These are phyloP conservation scores for Misopates orontium DNA, from an alignment of 257 asterid species.

Conservation along the genomic window DNA sequence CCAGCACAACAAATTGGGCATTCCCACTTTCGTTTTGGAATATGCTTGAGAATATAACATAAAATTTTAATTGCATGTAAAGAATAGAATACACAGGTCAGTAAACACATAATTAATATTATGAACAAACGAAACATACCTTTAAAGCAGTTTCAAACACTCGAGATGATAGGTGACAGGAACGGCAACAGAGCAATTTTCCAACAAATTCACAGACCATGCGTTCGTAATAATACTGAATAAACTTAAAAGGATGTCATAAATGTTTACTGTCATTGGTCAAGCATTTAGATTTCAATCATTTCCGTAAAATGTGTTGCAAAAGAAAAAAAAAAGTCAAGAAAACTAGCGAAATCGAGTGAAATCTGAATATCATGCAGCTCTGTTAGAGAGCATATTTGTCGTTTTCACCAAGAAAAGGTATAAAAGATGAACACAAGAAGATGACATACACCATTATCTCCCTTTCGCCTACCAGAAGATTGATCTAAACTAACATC, in stretches of 20 bases:
- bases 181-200: constrained; percentile 58
- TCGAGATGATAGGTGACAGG: constrained; percentile 62
- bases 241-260: background rate
- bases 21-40: constrained; percentile 40
- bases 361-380: background rate
- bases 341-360: constrained; percentile 17
- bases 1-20: constrained; percentile 52
- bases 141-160: constrained; percentile 68
- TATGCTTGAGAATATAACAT: constrained; percentile 18
- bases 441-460: constrained; percentile 66
- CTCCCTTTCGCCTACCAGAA: constrained; percentile 56
- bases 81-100: constrained; percentile 2
- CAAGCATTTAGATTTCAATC: background rate
- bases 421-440: no score
- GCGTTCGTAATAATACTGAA: constrained; percentile 29
- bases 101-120: background rate
- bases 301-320: no score
- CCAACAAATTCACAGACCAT: constrained; percentile 37
- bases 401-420: no score
- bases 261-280: background rate
- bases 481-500: constrained; percentile 31
- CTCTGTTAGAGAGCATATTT: no score
- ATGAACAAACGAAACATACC: constrained; percentile 37
- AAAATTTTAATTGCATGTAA: constrained; percentile 16
- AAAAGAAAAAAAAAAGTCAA: background rate